Evolutionary conservation across 371 early-diverging fungal species (phyloP), one percentile per base, ranked within the genome.

Genomic region (Mucor ambiguus): DNA sequence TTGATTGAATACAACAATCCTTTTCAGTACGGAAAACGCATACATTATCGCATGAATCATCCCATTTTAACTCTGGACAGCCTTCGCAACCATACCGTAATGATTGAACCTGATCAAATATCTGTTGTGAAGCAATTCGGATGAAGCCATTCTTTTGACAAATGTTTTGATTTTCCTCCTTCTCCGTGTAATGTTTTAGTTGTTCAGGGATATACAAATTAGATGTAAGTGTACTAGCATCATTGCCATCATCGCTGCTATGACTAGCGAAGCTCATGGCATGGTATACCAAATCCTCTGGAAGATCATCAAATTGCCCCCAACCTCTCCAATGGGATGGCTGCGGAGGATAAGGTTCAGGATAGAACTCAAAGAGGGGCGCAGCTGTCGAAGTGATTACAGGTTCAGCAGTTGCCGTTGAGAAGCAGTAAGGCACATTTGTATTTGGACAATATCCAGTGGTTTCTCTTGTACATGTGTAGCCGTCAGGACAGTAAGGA

Each of bases 391-490:
- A 20, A 11, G 26, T 11, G 35, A 22, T 7, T 14, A 11, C 7
- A n/a, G 58, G 32, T 22, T 7, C 37, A 37, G 58, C 3, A 18
- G 49, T 26, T 22, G 58, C 30, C 33, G 63, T 63, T 18, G 65
- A 38, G 9, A 52, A 28, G 26, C 66, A 66, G 26, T 60, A 60
- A 44, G 66, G 61, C 14, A 26, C 24, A 16, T 66, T 66, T 7
- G 61, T 66, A 18, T 66, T 66, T 10, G 61, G 55, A 26, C 66
- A 66, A 18, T 30, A 24, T n/a, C 66, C 66, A 30, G 60, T 60
- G 0, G 44, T 60, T 11, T 29, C 54, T 60, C 61, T 37, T 16
- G n/a, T 30, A 44, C 66, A 66, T 4, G 41, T 24, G 16, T 38
- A 66, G 0, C 35, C 46, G 22, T 38, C n/a, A n/a, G 55, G 44